Evolutionary conservation across 192 early-diverging fungal species (phyloP), one percentile per base, ranked within the genome.

Genomic region (Pecoramyces ruminantium): DNA sequence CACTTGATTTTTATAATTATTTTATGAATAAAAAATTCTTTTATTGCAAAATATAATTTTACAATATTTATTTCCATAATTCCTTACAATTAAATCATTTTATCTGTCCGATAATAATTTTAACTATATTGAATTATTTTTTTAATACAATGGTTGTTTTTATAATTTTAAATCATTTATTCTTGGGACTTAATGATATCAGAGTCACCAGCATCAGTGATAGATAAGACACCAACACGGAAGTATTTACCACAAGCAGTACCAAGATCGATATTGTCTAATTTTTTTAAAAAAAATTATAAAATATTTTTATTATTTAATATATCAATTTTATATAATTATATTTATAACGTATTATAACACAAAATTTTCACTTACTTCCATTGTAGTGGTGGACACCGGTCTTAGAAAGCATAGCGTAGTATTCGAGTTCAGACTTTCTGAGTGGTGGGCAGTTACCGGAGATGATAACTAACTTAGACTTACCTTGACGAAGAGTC

Each of bases 351-450:
- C 21, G 17, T 51, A 17, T 51, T 4, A 21, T 21, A 21, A 14
- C 0, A 51, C 13, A 14, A 14, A 3, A 2, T 21, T 21, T 51
- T 51, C 5, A 91, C 93, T 90, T 90, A 95, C 93, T 96, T 86
- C 97, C 97, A 86, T 89, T 88, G 93, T 96, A 97, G 96, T 99
- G 97, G 93, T 99, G 97, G 86, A 99, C 97, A 91, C 92, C 92
- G 86, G 97, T 98, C 94, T 99, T 99, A 91, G 96, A 95, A 83
- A 99, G 92, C 98, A 99, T 99, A 87, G 98, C 98, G 92, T 99
- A 99, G 95, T 99, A 99, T 92, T 99, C 97, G 85, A 99, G 93
- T 93, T 99, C 98, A 81, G 94, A 95, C 93, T 98, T 99, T 89
- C 98, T 93, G 87, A 99, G 93, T 87, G 97, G 96, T 83, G 97